These are phyloP conservation scores for Fusarium sp. DNA, from an alignment of 2,329 filamentous ascomycete genomes.

Conservation along the genomic window DNA sequence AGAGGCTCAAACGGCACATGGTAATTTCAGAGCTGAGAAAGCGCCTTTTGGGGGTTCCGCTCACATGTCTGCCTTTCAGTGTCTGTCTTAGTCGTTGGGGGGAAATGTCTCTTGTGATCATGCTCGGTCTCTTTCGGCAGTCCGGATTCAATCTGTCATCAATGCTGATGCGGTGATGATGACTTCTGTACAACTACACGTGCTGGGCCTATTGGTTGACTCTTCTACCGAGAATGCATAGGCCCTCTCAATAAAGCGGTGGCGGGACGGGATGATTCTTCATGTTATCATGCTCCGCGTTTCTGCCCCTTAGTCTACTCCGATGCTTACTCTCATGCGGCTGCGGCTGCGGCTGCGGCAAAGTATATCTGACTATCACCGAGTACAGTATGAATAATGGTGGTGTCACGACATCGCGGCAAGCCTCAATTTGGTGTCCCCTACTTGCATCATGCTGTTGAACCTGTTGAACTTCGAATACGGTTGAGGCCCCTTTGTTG, in stretches of 20 bases:
- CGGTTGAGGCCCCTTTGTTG: slow-evolving; percentile 25
- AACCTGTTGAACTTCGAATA: slow-evolving; percentile 38
- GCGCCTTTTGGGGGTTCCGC: slow-evolving; percentile 3
- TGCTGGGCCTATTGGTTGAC: slow-evolving; percentile 39
- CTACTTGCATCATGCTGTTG: slow-evolving; percentile 39
- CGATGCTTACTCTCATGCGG: slow-evolving; percentile 16
- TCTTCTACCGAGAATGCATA: slow-evolving; percentile 24
- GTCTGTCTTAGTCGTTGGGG: not conserved
- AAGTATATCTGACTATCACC: slow-evolving; percentile 10
- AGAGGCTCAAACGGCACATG: slow-evolving; percentile 27
- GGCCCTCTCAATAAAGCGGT: slow-evolving; percentile 10
- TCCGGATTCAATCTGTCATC: not conserved
- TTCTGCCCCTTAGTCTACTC: slow-evolving; percentile 17
- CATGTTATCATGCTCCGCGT: slow-evolving; percentile 8
- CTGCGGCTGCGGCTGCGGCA: slow-evolving; percentile 29
- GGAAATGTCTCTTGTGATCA: slow-evolving; percentile 1
- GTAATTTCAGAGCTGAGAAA: slow-evolving; percentile 42
- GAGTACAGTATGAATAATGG: slow-evolving; percentile 11
- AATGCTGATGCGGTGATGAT: slow-evolving; percentile 17
- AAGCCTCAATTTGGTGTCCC: slow-evolving; percentile 24
- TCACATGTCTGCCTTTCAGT: slow-evolving; percentile 1
- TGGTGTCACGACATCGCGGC: slow-evolving; percentile 20
- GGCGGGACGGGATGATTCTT: slow-evolving; percentile 27
- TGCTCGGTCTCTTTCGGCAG: slow-evolving; percentile 1
- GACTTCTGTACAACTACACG: slow-evolving; percentile 24